These are phyloP conservation scores for Candida dubliniensis DNA, from an alignment of 1,139 yeast genomes.

Conservation along the genomic window DNA sequence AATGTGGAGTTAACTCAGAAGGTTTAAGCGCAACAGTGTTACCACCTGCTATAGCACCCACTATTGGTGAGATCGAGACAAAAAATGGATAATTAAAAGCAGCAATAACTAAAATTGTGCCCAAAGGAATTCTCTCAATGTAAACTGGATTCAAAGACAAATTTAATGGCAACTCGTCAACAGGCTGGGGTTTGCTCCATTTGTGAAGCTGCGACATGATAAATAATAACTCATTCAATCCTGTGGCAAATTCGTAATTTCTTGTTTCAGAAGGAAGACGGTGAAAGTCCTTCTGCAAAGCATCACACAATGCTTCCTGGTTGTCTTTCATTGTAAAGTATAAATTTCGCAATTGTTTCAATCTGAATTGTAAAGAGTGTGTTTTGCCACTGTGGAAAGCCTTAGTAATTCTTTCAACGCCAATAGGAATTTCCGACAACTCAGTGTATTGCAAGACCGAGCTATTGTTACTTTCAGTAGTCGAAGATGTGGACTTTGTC, in stretches of 20 bases:
- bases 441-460: slow-evolving; percentile 36
- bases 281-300: slow-evolving; percentile 65
- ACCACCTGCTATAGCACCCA: slow-evolving; percentile 89
- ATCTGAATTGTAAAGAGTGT: slow-evolving; percentile 55
- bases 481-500: background rate
- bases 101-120: slow-evolving; percentile 70
- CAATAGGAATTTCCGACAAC: slow-evolving; percentile 48
- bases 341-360: slow-evolving; percentile 63
- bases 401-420: slow-evolving; percentile 41
- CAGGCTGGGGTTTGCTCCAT: slow-evolving; percentile 59
- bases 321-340: slow-evolving; percentile 67
- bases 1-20: slow-evolving; percentile 68
- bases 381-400: slow-evolving; percentile 53
- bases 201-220: slow-evolving; percentile 58
- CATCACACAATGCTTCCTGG: slow-evolving; percentile 53
- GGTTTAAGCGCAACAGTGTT: slow-evolving; percentile 80
- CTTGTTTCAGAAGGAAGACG: slow-evolving; percentile 62
- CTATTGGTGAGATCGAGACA: slow-evolving; percentile 63
- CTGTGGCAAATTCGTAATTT: slow-evolving; percentile 51
- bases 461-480: background rate
- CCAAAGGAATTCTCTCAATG: slow-evolving; percentile 69
- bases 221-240: slow-evolving; percentile 55
- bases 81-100: slow-evolving; percentile 87
- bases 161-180: slow-evolving; percentile 45
- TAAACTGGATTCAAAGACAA: slow-evolving; percentile 47